Percentiles rank a stretch among this genome's conserved stretches.
Evolutionary conservation across 352 stramenopile species (phyloP).

Genomic region (Pythium monospermum): DNA sequence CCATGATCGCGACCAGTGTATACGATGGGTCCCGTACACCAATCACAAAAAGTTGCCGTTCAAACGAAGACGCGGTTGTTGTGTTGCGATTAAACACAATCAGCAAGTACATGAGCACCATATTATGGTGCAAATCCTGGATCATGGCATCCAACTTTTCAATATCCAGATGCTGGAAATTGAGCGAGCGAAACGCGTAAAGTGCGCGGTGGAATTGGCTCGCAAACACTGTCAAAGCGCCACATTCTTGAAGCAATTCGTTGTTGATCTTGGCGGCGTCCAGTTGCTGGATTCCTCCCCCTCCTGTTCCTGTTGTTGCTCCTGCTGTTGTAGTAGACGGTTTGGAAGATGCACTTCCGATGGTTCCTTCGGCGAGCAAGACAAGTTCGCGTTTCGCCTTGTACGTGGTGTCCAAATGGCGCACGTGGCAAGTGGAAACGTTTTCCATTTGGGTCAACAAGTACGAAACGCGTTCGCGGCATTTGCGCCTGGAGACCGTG

Average conservation of each 20-base stretch:
- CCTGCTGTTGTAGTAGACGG: too few relatives aligned
- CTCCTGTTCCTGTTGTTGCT: too few relatives aligned
- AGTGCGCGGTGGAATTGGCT: conserved; percentile 59
- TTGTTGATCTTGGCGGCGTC: conserved; percentile 62
- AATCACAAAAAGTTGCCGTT: conserved; percentile 62
- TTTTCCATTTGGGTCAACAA: conserved; percentile 70
- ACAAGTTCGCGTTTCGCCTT: conserved; percentile 65
- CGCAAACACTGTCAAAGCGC: conserved; percentile 58
- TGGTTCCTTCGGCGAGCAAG: conserved; percentile 52
- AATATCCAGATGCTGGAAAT: conserved; percentile 69
- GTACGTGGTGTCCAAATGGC: conserved; percentile 64
- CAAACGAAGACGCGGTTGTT: conserved; percentile 59
- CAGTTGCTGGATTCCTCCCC: conserved; percentile 29
- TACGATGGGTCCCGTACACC: conserved; percentile 55
- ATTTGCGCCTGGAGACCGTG: conserved; percentile 45
- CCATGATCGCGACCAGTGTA: conserved; percentile 59
- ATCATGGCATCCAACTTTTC: conserved; percentile 63
- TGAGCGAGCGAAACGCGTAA: conserved; percentile 58
- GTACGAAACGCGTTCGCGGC: conserved; percentile 52
- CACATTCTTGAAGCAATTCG: conserved; percentile 67
- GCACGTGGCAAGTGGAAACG: conserved; percentile 46
- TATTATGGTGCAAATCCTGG: conserved; percentile 62
- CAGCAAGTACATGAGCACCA: conserved; percentile 74
- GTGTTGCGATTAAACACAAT: conserved; percentile 71
- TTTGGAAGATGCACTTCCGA: conserved; percentile 5